Base-by-base conservation (phyloP, 257 asterid genomes). In the Jacaranda mimosifolia region DNA sequence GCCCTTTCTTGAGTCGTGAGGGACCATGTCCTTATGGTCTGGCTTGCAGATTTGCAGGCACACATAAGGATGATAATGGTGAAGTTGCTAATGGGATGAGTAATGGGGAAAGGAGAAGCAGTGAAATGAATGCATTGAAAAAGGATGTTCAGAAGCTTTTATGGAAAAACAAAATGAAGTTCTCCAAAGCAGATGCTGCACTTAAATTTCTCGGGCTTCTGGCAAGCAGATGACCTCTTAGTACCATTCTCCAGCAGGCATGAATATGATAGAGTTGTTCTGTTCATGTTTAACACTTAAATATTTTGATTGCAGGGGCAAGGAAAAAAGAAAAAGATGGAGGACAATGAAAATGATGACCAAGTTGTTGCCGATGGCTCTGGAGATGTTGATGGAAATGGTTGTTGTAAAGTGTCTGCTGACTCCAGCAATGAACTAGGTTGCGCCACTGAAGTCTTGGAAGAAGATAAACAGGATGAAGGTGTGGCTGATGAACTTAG, bases 101-200 rank as follows among this genome's bases (percentile, higher is more conserved):
- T 45, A 79, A 63, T 21, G 40, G 39, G 9, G 82, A 71, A 26
- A 83, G 70, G 83, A 80, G 73, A 65, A 74, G 49, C 18, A 75
- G 83, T 58, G 99, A 93, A 83, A 78, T 84, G 80, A 96, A 96
- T 83, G 77, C 58, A 19, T 82, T 93, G 81, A 84, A 80, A 56
- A 96, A 93, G 91, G 97, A 91, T 71, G 89, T 94, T 67, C 99
- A 96, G 90, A 93, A 84, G 92, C 94, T 96, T 74, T 85, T 96
- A 64, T 93, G 99, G 99, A 96, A 96, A 84, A 93, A 93, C 80
- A 91, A 89, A 80, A 87, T 96, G 92, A 89, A 85, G 84, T 93
- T 91, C 65, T 89, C 92, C 8, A 91, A 93, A 82, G 90, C 99
- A 3, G 94, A 93, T 77, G 91, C 94, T 49, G 77, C 82, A 5